Evolutionary conservation across 2,329 filamentous ascomycete genomes (phyloP).

Genomic region (Aspergillus hortae): DNA sequence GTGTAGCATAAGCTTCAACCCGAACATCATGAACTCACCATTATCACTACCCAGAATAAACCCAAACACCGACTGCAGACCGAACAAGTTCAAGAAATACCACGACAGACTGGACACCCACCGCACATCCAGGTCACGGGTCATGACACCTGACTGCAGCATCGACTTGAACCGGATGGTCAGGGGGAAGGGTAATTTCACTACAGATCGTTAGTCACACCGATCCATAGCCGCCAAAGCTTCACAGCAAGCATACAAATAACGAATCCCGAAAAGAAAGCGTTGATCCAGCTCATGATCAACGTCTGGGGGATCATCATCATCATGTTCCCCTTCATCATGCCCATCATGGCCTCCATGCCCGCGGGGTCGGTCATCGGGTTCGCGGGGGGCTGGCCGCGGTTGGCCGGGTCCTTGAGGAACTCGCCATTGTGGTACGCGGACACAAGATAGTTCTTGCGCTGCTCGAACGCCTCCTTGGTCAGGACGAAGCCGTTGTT

Average conservation of each 20-base stretch:
- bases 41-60: slow-evolving; percentile 96
- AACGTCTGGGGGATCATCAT: slow-evolving; percentile 99
- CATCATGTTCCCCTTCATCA: slow-evolving; percentile 99
- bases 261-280: slow-evolving; percentile 96
- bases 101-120: slow-evolving; percentile 99
- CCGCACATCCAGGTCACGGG: slow-evolving; percentile 90
- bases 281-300: slow-evolving; percentile 99
- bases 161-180: slow-evolving; percentile 99
- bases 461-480: slow-evolving; percentile 69
- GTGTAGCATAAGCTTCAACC: not conserved
- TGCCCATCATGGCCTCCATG: slow-evolving; percentile 99
- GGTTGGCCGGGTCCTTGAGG: slow-evolving; percentile 80
- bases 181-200: slow-evolving; percentile 95
- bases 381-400: slow-evolving; percentile 84
- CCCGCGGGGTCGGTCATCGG: slow-evolving; percentile 92
- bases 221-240: not conserved
- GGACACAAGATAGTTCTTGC: slow-evolving; percentile 75
- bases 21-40: slow-evolving; percentile 51
- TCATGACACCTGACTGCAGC: slow-evolving; percentile 95
- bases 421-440: slow-evolving; percentile 84
- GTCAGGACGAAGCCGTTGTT: slow-evolving; percentile 78
- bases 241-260: slow-evolving; percentile 64
- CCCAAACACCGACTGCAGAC: slow-evolving; percentile 93
- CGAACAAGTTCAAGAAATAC: slow-evolving; percentile 98
- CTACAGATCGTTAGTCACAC: slow-evolving; percentile 37